phyloP scores from a whole-genome alignment of 352 stramenopile genomes.

The Pythium apleroticum region DNA sequence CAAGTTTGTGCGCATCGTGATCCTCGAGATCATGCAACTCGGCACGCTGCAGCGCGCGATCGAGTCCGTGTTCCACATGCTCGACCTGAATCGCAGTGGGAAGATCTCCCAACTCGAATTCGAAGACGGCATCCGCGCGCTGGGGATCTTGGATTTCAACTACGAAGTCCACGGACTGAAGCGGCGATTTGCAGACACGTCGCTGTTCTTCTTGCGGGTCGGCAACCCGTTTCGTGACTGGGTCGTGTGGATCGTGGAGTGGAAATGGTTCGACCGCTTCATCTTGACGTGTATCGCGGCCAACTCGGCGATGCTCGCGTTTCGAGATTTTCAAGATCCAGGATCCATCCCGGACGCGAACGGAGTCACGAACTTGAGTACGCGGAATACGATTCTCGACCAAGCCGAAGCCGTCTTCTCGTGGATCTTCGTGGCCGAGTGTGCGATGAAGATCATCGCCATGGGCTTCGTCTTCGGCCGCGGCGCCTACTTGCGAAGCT shows the following conservation, averaged over 20 bases:
- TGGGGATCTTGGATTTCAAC: slow-evolving; percentile 49
- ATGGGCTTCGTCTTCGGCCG: slow-evolving; percentile 62
- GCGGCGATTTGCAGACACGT: slow-evolving; percentile 40
- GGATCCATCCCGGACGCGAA: slow-evolving; percentile 32
- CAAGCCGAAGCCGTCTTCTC: slow-evolving; percentile 39
- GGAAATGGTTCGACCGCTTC: slow-evolving; percentile 75
- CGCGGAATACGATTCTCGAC: slow-evolving; percentile 42
- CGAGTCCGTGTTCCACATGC: slow-evolving; percentile 37
- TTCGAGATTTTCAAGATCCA: slow-evolving; percentile 53
- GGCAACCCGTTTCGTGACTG: slow-evolving; percentile 38
- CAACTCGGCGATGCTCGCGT: slow-evolving; percentile 65
- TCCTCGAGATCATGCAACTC: slow-evolving; percentile 31
- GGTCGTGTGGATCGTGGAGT: slow-evolving; percentile 49
- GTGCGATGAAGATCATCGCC: slow-evolving; percentile 75
- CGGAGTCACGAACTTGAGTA: slow-evolving; percentile 27
- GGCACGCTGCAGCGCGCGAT: slow-evolving; percentile 30
- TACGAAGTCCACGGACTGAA: slow-evolving; percentile 47
- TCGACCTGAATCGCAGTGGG: slow-evolving; percentile 40
- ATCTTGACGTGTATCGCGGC: slow-evolving; percentile 69
- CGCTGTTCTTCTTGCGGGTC: slow-evolving; percentile 36
- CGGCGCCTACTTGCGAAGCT: slow-evolving; percentile 61
- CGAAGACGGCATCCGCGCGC: slow-evolving; percentile 37
- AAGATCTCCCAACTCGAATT: slow-evolving; percentile 46
- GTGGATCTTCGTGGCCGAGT: slow-evolving; percentile 77
- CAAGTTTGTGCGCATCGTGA: slow-evolving; percentile 40